These are phyloP conservation scores for Dioscorea alata DNA, from an alignment of 106 monocot species.

Conservation along the genomic window DNA sequence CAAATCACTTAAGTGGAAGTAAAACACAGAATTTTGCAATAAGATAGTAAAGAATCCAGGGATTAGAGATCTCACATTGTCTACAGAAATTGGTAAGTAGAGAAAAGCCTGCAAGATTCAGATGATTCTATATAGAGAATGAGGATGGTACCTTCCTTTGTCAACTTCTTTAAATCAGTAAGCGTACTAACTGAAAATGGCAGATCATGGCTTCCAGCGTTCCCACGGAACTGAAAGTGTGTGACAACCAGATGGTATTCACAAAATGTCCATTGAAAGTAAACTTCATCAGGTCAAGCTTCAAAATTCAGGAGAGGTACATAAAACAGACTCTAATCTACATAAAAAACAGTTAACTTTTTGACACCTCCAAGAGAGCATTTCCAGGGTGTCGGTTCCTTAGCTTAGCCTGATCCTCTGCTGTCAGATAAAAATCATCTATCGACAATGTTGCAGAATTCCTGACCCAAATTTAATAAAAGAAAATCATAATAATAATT, in stretches of 20 bases:
- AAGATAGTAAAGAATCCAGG: too few species aligned
- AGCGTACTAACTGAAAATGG: constrained; percentile 76
- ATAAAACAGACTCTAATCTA: neutral
- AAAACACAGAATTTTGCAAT: too few species aligned
- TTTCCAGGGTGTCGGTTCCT: constrained; percentile 86
- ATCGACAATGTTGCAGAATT: constrained; percentile 86
- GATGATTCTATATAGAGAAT: too few species aligned
- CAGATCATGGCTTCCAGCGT: constrained; percentile 98
- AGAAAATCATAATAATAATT: constrained; percentile 14
- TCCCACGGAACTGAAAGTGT: constrained; percentile 78
- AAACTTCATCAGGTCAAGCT: neutral
- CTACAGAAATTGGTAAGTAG: too few species aligned
- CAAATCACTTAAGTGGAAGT: too few species aligned
- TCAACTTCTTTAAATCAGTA: constrained; percentile 45
- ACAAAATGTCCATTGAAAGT: neutral
- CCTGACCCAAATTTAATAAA: constrained; percentile 18
- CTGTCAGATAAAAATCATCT: constrained; percentile 97
- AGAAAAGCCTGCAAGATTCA: too few species aligned
- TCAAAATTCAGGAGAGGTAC: neutral
- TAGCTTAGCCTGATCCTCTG: constrained; percentile 79
- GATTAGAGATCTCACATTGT: too few species aligned
- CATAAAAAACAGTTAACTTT: neutral
- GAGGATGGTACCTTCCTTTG: constrained; percentile 57
- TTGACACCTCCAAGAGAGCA: constrained; percentile 81
- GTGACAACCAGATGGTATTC: constrained; percentile 3